Evolutionary conservation across 257 asterid species (phyloP).

Genomic region (Voacanga thouarsii): DNA sequence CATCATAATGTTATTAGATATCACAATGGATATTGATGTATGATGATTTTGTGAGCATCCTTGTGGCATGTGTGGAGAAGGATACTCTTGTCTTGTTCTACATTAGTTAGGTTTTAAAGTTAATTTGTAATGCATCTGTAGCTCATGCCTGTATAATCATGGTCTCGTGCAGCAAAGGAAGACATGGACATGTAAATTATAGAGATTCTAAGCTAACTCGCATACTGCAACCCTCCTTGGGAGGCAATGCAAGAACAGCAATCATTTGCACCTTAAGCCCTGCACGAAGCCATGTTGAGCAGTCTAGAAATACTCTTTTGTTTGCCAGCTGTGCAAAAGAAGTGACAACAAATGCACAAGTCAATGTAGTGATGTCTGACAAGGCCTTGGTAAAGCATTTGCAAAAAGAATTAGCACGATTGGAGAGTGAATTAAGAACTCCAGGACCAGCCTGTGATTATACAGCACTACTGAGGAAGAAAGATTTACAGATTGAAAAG

Average conservation of each 20-base stretch:
- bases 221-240: slow-evolving; percentile 94
- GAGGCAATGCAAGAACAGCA: slow-evolving; percentile 99
- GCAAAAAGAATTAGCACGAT: slow-evolving; percentile 93
- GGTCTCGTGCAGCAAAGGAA: slow-evolving; percentile 80
- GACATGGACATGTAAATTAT: slow-evolving; percentile 88
- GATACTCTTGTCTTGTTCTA: background rate
- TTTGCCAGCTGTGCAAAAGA: slow-evolving; percentile 98
- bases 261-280: slow-evolving; percentile 97
- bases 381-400: slow-evolving; percentile 98
- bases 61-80: background rate
- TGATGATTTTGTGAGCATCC: background rate
- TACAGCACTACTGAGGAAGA: slow-evolving; percentile 67
- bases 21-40: background rate
- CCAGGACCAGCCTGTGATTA: slow-evolving; percentile 78
- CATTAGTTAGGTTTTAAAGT: background rate
- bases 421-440: slow-evolving; percentile 83
- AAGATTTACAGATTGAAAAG: slow-evolving; percentile 89
- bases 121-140: background rate
- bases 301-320: slow-evolving; percentile 92
- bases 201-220: slow-evolving; percentile 99
- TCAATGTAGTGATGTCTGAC: slow-evolving; percentile 99
- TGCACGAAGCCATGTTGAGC: slow-evolving; percentile 94
- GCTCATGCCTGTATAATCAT: background rate
- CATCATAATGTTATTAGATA: background rate
- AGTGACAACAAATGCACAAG: slow-evolving; percentile 95